These are phyloP conservation scores for Emergomyces africanus DNA, from an alignment of 2,329 filamentous ascomycete genomes.

Conservation along the genomic window DNA sequence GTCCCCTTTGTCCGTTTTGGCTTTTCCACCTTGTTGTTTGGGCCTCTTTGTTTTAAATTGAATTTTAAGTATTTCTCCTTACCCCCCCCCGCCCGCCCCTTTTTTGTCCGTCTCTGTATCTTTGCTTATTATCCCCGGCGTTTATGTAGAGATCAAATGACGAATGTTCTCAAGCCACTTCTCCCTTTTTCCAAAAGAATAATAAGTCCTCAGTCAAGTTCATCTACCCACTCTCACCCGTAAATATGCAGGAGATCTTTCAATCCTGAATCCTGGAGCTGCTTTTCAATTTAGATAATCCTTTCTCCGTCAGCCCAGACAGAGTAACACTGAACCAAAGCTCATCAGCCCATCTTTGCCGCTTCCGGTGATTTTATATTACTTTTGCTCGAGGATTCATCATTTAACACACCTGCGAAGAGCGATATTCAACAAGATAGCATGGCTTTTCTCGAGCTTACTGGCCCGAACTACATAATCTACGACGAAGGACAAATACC, in stretches of 20 bases:
- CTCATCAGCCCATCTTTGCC: background rate
- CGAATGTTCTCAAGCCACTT: no score
- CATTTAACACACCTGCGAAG: background rate
- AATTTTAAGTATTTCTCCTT: background rate
- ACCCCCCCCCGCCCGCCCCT: background rate
- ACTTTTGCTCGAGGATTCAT: background rate
- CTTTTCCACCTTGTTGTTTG: background rate
- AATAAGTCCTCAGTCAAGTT: background rate
- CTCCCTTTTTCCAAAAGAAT: background rate
- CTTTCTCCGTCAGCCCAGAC: background rate
- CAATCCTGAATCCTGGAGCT: background rate
- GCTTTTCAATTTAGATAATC: background rate
- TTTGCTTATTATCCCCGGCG: background rate
- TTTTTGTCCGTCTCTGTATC: background rate
- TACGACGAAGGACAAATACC: background rate
- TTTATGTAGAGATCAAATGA: background rate
- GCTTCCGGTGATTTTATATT: background rate
- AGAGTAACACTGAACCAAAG: no score
- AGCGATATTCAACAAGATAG: background rate
- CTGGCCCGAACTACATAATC: background rate
- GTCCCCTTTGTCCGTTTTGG: background rate
- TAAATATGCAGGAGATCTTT: background rate
- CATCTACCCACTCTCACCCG: background rate
- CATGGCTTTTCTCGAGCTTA: background rate
- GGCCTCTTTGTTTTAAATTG: background rate